These are phyloP conservation scores for Urochloa ruziziensis DNA, from an alignment of 176 grass and related monocot species.

Conservation along the genomic window DNA sequence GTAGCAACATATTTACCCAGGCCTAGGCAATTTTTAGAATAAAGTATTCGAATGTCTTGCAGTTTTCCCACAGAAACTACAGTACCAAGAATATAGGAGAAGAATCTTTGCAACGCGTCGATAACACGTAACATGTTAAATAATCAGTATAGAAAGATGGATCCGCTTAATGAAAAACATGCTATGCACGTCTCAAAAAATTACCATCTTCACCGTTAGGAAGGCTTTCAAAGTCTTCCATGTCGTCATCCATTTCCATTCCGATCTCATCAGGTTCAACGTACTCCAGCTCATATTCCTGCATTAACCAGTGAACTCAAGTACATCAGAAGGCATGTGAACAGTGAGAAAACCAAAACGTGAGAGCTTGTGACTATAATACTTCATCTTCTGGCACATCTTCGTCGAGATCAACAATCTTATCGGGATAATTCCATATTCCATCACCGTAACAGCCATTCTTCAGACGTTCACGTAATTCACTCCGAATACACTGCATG, in stretches of 20 bases:
- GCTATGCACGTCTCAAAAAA: too few relatives aligned
- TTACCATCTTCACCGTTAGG: slow-evolving; percentile 37
- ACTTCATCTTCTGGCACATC: slow-evolving; percentile 42
- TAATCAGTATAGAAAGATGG: too few relatives aligned
- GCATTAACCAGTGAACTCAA: background rate
- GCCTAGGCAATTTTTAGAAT: background rate
- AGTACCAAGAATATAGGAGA: background rate
- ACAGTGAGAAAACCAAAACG: background rate
- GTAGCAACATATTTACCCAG: background rate
- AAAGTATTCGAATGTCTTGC: background rate
- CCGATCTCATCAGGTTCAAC: slow-evolving; percentile 50
- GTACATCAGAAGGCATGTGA: background rate
- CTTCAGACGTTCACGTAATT: slow-evolving; percentile 59
- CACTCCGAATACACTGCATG: slow-evolving; percentile 48
- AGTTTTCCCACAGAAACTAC: background rate
- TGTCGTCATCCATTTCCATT: slow-evolving; percentile 32
- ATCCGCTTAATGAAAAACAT: too few relatives aligned
- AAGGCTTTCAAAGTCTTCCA: too few relatives aligned
- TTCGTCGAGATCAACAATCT: slow-evolving; percentile 23
- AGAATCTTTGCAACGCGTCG: background rate
- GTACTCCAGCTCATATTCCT: slow-evolving; percentile 53
- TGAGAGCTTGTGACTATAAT: background rate
- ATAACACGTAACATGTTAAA: too few relatives aligned
- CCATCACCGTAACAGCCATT: slow-evolving; percentile 53
- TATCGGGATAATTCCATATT: slow-evolving; percentile 39